phyloP scores from a whole-genome alignment of 2,329 filamentous ascomycete species.

The Bipolaris oryzae region DNA sequence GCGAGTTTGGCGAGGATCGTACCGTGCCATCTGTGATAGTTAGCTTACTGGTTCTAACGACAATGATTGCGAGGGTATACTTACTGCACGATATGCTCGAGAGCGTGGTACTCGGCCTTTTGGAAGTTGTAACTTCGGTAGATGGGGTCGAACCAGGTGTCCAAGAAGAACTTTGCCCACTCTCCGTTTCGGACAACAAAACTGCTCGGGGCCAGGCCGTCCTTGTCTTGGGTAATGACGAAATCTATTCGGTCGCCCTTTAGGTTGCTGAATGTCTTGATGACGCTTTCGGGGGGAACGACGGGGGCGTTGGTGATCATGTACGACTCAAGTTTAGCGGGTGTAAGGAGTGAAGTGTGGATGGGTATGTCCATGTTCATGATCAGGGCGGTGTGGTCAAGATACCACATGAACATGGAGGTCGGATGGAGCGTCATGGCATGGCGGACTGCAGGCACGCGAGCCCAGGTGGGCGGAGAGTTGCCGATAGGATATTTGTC shows the following conservation, averaged over 20 bases:
- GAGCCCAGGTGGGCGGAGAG: conserved; percentile 68
- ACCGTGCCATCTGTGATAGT: conserved; percentile 86
- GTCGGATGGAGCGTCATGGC: conserved; percentile 81
- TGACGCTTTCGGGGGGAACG: conserved; percentile 94
- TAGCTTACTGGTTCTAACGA: not conserved
- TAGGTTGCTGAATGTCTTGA: conserved; percentile 89
- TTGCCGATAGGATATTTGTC: conserved; percentile 74
- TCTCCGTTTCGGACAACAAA: conserved; percentile 82
- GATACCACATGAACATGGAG: conserved; percentile 82
- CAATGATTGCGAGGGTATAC: conserved; percentile 18
- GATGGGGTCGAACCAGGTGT: conserved; percentile 94
- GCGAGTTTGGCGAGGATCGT: conserved; percentile 90
- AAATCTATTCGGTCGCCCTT: conserved; percentile 78
- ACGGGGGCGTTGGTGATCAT: conserved; percentile 88
- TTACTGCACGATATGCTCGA: conserved; percentile 66
- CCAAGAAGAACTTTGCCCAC: conserved; percentile 90
- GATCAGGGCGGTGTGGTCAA: conserved; percentile 84
- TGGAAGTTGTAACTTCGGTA: conserved; percentile 96
- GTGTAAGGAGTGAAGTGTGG: conserved; percentile 72
- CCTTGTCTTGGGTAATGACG: conserved; percentile 81
- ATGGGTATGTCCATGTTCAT: conserved; percentile 79
- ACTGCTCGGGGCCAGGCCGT: conserved; percentile 77
- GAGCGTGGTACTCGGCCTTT: conserved; percentile 87
- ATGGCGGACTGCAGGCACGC: conserved; percentile 85
- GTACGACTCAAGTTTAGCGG: conserved; percentile 69